Evolutionary conservation across 2,329 filamentous ascomycete genomes (phyloP), one percentile per base, ranked within the genome.

Genomic region (Lecanicillium sp.): DNA sequence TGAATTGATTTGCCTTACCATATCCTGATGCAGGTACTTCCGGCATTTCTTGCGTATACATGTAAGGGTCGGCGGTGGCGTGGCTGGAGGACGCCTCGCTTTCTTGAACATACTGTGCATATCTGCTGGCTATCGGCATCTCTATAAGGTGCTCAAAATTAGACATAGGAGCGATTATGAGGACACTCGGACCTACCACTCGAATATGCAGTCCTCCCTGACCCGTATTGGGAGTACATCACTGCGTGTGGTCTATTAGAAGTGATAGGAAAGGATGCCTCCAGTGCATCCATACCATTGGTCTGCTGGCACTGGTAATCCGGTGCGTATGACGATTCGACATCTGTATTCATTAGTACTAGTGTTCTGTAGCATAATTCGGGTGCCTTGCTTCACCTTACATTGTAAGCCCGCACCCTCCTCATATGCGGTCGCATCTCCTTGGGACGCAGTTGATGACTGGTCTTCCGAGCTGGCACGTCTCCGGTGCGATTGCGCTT

Each of bases 401-500:
- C 45, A 48, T 45, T 27, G 41, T 19, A 36, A 21, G 21, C 14
- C 21, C 10, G 35, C 1, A 19, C 5, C 12, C 23, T 35, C 19
- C 20, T 24, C 21, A n/a, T 39, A 14, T 17, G n/a, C 36, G 12
- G n/a, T n/a, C n/a, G 24, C 15, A 21, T 8, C 40, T 2, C 32
- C 39, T 15, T 33, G 48, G 7, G 41, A 33, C 8, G 35, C 8
- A 3, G 24, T 21, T 5, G 48, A 49, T 10, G 40, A 38, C 19
- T 49, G 40, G 27, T 23, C 41, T 20, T 49, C 41, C 3, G 41
- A 49, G 12, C 36, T 44, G 8, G 26, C 41, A 4, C 35, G 48
- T 40, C 48, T 40, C 15, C 41, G 41, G 35, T 49, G 48, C 23
- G 35, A 45, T n/a, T 44, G 39, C 15, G 44, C 48, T 17, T 49